Evolutionary conservation across 2,329 filamentous ascomycete genomes (phyloP).

Genomic region (Xylariaceae sp.): DNA sequence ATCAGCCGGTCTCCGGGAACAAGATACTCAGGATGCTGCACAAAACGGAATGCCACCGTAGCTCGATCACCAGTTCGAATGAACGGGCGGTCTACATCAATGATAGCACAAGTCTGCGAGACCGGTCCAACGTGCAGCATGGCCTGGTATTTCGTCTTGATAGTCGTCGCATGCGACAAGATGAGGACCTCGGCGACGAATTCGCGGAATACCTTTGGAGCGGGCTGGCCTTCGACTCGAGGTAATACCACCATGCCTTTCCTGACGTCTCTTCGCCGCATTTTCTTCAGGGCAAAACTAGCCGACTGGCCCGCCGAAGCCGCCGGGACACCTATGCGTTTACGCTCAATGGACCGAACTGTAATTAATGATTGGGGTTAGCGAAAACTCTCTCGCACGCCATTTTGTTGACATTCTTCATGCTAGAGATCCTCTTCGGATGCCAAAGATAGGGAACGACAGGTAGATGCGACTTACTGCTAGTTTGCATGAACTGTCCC

Average conservation of each 20-base stretch:
- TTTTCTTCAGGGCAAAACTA: conserved; percentile 81
- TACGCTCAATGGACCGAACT: conserved; percentile 86
- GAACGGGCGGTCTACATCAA: conserved; percentile 93
- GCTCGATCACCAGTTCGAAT: conserved; percentile 95
- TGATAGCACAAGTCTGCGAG: conserved; percentile 92
- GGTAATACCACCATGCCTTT: conserved; percentile 98
- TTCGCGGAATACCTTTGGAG: conserved; percentile 65
- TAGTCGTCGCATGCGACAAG: conserved; percentile 91
- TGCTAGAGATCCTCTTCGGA: background rate
- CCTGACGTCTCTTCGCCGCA: conserved; percentile 84
- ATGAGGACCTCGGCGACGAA: conserved; percentile 88
- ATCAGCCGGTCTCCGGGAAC: conserved; percentile 81
- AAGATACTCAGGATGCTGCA: conserved; percentile 89
- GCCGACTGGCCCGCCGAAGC: conserved; percentile 89
- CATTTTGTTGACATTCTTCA: background rate
- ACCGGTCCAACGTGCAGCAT: conserved; percentile 97
- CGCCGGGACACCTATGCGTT: conserved; percentile 80
- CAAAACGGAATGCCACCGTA: conserved; percentile 87
- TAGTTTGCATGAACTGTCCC: conserved; percentile 82
- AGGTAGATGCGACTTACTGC: conserved; percentile 34
- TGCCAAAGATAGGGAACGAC: background rate
- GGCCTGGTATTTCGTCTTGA: conserved; percentile 93
- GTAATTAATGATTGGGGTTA: background rate
- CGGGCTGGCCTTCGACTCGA: conserved; percentile 66
- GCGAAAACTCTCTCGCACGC: background rate